These are phyloP conservation scores for Pilaira anomala DNA, from an alignment of 192 early-diverging fungal genomes.

Conservation along the genomic window DNA sequence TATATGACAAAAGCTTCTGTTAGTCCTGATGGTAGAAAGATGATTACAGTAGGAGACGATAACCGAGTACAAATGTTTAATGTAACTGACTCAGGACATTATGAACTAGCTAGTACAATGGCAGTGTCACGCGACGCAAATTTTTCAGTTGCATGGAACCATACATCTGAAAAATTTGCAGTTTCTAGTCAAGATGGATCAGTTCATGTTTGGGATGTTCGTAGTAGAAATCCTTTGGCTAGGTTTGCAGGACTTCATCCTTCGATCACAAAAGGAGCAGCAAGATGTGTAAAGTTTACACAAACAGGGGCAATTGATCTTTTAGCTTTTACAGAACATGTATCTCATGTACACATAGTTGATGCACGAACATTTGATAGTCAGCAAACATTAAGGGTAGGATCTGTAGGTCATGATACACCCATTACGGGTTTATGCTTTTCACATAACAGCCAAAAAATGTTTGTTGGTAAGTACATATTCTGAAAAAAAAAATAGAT, in stretches of 20 bases:
- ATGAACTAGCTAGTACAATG: constrained; percentile 70
- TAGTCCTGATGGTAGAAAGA: constrained; percentile 86
- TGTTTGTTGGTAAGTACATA: constrained; percentile 80
- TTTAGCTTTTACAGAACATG: constrained; percentile 78
- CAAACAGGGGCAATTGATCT: constrained; percentile 87
- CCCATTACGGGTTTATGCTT: constrained; percentile 87
- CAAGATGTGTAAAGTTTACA: constrained; percentile 90
- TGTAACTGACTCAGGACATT: constrained; percentile 62
- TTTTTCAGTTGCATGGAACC: constrained; percentile 95
- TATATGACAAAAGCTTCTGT: constrained; percentile 56
- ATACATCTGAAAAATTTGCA: constrained; percentile 89
- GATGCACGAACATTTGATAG: constrained; percentile 87
- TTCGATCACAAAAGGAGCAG: constrained; percentile 66
- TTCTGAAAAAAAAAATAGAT: not conserved
- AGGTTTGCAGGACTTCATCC: constrained; percentile 69
- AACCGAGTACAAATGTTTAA: constrained; percentile 84
- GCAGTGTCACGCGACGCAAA: constrained; percentile 80
- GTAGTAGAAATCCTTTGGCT: constrained; percentile 71
- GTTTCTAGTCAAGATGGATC: constrained; percentile 94
- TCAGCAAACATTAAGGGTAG: constrained; percentile 77
- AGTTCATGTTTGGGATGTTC: constrained; percentile 91
- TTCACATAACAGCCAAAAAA: constrained; percentile 74
- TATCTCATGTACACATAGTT: constrained; percentile 85
- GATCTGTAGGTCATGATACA: constrained; percentile 58
- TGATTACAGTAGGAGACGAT: constrained; percentile 92